Evolutionary conservation across 2,329 filamentous ascomycete species (phyloP), one percentile per base, ranked within the genome.

Genomic region (Cladosporium velox): DNA sequence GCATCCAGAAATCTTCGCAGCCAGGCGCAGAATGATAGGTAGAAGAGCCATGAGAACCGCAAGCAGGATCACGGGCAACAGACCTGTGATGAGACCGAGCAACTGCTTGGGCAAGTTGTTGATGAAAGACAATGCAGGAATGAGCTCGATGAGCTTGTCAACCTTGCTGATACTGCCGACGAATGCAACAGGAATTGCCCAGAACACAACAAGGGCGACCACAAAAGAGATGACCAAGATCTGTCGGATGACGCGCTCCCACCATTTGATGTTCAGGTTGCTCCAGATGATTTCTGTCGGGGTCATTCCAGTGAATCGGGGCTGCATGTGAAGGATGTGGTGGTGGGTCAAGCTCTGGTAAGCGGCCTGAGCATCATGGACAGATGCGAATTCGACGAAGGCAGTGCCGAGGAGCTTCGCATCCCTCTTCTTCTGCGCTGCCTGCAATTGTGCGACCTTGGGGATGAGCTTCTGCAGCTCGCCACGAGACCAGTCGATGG

Each of bases 91-190:
- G 26, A 97, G 86, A 74, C 93, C 94, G 75, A 92, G 83, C 68
- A 98, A 88, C n/a, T 79, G 77, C 3, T 71, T 67, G 0, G 95
- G 95, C 5, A 96, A 84, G 32, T 88, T 78, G 62, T 88, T 81
- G 5, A 82, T 83, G 62, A 76, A 71, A n/a, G 55, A 66, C 11
- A 67, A 62, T 2, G 72, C 72, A n/a, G 44, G 55, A 21, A 68
- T 61, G 32, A 65, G 49, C 35, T 59, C 38, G 26, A 55, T 67
- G 32, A 93, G 81, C 18, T 79, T 82, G 66, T 87, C 84, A 71
- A 99, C 86, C 78, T 98, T 97, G 66, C 93, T 96, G 72, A 97
- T 90, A 35, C 88, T 81, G 77, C 92, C 93, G 54, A 98, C 93
- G 51, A 93, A 83, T 3, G 90, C 92, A 10, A 96, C 85, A 0